These are phyloP conservation scores for Naganishia friedmannii DNA, from an alignment of 768 basidiomycete genomes.

Conservation along the genomic window DNA sequence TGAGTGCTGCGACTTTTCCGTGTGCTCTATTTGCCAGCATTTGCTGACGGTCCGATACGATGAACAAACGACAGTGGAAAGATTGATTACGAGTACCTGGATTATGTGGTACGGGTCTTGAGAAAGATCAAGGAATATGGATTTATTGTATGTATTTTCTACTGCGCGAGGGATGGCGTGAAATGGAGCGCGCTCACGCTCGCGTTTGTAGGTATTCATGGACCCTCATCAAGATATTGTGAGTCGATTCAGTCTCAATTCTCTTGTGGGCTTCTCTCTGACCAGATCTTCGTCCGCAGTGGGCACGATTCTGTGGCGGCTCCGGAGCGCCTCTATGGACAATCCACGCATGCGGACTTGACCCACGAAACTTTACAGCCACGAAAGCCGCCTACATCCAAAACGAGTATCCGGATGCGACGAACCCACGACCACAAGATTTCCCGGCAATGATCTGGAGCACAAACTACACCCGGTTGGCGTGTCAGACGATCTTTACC, in stretches of 20 bases:
- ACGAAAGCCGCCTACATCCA: slow-evolving; percentile 85
- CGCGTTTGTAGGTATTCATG: slow-evolving; percentile 61
- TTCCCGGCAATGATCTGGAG: slow-evolving; percentile 96
- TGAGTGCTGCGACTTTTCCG: slow-evolving; percentile 61
- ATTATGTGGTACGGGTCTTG: slow-evolving; percentile 83
- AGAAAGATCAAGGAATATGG: slow-evolving; percentile 87
- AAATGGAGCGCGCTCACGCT: neutral
- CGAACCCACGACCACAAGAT: slow-evolving; percentile 64
- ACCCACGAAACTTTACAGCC: slow-evolving; percentile 77
- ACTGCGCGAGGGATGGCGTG: slow-evolving; percentile 58
- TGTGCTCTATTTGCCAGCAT: neutral
- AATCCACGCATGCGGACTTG: slow-evolving; percentile 72
- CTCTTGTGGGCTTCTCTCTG: neutral
- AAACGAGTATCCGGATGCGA: slow-evolving; percentile 73
- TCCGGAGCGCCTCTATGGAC: slow-evolving; percentile 54
- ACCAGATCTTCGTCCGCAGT: slow-evolving; percentile 59
- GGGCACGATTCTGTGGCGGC: slow-evolving; percentile 92
- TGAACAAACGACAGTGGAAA: slow-evolving; percentile 7
- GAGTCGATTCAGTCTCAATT: slow-evolving; percentile 47
- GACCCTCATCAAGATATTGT: slow-evolving; percentile 96
- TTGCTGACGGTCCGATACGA: too few relatives aligned
- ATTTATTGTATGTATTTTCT: slow-evolving; percentile 54
- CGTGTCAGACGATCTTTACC: slow-evolving; percentile 84
- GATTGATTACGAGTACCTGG: slow-evolving; percentile 78
- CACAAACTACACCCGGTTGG: slow-evolving; percentile 87